phyloP scores from a whole-genome alignment of 208 protist species.

The Crithidia sp. region DNA sequence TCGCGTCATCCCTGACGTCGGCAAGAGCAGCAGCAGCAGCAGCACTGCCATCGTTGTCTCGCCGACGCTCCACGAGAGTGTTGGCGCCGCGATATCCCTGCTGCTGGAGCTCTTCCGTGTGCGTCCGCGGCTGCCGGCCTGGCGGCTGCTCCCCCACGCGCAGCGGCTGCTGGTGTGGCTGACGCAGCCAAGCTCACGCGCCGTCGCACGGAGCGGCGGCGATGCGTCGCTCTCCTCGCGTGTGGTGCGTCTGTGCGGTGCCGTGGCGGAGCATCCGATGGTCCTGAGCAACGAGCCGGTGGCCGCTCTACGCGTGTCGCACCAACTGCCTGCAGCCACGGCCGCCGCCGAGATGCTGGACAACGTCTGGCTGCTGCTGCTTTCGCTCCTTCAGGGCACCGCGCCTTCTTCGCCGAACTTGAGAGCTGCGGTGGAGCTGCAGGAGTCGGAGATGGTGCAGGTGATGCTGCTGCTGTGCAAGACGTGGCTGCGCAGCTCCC shows the following conservation, averaged over 20 bases:
- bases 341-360: conserved; percentile 20
- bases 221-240: neutral
- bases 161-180: conserved; percentile 31
- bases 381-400: conserved; percentile 16
- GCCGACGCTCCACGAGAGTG: no score
- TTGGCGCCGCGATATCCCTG: conserved; percentile 17
- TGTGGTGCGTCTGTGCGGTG: conserved; percentile 26
- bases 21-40: neutral
- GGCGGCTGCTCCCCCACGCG: conserved; percentile 27
- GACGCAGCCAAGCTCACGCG: conserved; percentile 3
- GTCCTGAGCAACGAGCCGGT: neutral
- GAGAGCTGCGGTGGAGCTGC: neutral
- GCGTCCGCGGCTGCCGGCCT: conserved; percentile 26
- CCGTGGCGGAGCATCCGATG: conserved; percentile 24
- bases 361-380: conserved; percentile 34
- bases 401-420: neutral
- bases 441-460: conserved; percentile 24
- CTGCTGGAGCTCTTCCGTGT: conserved; percentile 20
- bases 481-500: conserved; percentile 22
- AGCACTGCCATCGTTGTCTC: neutral
- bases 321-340: neutral
- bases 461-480: conserved; percentile 28
- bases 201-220: neutral
- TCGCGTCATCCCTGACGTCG: neutral
- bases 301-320: neutral